A percentile compares a stretch with the other conserved stretches of the same genome.
Evolutionary conservation across 176 grass and related monocot genomes (phyloP).

Genomic region (Rhynchospora breviuscula): DNA sequence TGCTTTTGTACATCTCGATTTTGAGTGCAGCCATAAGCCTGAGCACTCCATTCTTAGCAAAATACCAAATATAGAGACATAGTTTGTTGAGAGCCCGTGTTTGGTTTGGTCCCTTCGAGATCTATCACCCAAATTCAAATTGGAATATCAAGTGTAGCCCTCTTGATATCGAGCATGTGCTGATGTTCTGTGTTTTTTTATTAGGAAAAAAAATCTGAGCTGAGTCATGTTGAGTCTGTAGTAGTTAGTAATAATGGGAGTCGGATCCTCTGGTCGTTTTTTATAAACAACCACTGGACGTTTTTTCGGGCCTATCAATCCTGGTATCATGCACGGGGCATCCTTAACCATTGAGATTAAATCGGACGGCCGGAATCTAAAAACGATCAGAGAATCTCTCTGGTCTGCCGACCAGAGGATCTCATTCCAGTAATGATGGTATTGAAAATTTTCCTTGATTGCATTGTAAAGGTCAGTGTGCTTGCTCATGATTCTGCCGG

Average conservation of each 20-base stretch:
- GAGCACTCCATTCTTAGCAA: constrained; percentile 85
- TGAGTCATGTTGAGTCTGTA: background rate
- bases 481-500: background rate
- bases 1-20: constrained; percentile 89
- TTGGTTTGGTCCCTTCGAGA: background rate
- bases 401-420: too few relatives aligned
- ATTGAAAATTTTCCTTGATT: background rate
- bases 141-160: background rate
- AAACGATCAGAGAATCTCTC: too few relatives aligned
- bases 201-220: background rate
- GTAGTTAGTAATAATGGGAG: background rate
- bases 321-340: too few relatives aligned
- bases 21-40: constrained; percentile 83
- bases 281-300: too few relatives aligned
- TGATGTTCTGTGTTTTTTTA: background rate
- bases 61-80: constrained; percentile 40
- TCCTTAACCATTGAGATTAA: too few relatives aligned
- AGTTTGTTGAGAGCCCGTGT: background rate
- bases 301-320: too few relatives aligned
- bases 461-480: background rate
- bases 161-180: background rate
- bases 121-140: background rate
- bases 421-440: background rate
- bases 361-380: too few relatives aligned
- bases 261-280: too few relatives aligned